Conservation (phyloP, 2,329 filamentous ascomycete genomes). For the Pestalotiopsis sp. region DNA sequence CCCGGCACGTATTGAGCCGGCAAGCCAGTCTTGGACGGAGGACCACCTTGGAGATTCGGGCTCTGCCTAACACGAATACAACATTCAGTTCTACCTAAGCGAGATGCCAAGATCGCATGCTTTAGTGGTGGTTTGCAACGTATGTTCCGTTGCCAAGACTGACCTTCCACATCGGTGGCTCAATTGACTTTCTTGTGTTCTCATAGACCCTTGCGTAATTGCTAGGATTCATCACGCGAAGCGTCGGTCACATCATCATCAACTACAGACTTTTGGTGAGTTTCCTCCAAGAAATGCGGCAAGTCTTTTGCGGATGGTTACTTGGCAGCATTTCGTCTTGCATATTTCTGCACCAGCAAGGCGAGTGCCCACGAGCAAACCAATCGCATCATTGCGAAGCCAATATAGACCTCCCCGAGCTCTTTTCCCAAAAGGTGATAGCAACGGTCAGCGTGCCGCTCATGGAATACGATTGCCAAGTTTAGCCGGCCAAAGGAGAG, state of each 20-base stretch:
- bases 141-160: neutral
- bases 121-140: neutral
- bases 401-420: neutral
- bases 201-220: neutral
- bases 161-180: slow-evolving; percentile 4
- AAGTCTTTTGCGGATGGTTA: neutral
- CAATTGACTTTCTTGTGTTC: neutral
- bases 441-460: neutral
- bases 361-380: neutral
- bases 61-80: neutral
- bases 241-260: neutral
- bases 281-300: neutral
- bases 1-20: slow-evolving; percentile 23
- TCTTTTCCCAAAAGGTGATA: neutral
- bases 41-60: neutral
- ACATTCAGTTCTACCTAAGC: neutral
- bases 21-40: neutral
- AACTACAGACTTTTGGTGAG: neutral
- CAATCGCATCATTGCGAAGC: neutral
- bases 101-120: neutral
- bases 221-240: neutral
- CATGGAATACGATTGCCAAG: neutral
- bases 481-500: neutral
- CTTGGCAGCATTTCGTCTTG: slow-evolving; percentile 1
- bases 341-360: neutral